phyloP scores from a whole-genome alignment of 495 filamentous ascomycete species.

The Aspergillus sclerotiicarbonarius region DNA sequence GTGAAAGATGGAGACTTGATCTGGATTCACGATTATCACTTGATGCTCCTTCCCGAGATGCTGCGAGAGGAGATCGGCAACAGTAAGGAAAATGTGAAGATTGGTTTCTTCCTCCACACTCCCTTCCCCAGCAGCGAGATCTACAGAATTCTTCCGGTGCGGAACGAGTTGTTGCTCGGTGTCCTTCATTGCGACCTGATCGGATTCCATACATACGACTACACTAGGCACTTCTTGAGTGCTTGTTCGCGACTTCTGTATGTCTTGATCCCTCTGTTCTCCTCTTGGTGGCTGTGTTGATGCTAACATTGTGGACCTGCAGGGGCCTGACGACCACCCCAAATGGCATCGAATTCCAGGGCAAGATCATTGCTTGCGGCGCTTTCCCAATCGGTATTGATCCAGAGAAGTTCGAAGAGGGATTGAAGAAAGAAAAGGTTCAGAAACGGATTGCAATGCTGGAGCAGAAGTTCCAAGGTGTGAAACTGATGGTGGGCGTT shows the following conservation, averaged over 20 bases:
- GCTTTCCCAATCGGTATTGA: conserved; percentile 98
- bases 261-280: conserved; percentile 26
- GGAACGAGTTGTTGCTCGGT: conserved; percentile 81
- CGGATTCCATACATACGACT: conserved; percentile 97
- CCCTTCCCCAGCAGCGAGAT: conserved; percentile 98
- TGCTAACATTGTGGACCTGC: conserved; percentile 11
- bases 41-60: conserved; percentile 95
- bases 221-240: conserved; percentile 90
- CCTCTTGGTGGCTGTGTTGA: not conserved
- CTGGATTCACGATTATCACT: conserved; percentile 97
- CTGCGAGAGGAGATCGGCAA: conserved; percentile 79
- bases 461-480: conserved; percentile 88
- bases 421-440: conserved; percentile 78
- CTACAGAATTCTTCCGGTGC: conserved; percentile 89
- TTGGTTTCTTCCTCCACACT: conserved; percentile 96
- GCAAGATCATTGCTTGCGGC: conserved; percentile 78
- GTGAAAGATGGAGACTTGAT: conserved; percentile 88
- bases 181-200: conserved; percentile 89
- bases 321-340: conserved; percentile 78
- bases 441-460: conserved; percentile 82
- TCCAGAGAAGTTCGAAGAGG: conserved; percentile 90
- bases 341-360: conserved; percentile 83
- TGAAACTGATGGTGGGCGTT: conserved; percentile 94
- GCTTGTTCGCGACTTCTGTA: conserved; percentile 88
- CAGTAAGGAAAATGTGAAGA: conserved; percentile 80